Percentiles rank a stretch among this genome's conserved stretches.
These are phyloP conservation scores for Rhizopus stolonifer DNA, from an alignment of 371 early-diverging fungal species.

Conservation along the genomic window DNA sequence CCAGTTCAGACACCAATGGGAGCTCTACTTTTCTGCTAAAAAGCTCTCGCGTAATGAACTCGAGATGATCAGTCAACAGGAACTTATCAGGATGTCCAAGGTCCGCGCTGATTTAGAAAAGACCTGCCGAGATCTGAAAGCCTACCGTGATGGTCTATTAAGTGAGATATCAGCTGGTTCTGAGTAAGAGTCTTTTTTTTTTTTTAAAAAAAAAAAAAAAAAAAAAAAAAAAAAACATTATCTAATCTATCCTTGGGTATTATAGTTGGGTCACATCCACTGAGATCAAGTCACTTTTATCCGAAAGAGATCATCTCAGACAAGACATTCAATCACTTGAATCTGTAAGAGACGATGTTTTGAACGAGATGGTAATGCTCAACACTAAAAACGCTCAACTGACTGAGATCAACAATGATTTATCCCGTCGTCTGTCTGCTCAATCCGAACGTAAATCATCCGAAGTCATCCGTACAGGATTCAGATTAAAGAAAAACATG, in stretches of 20 bases:
- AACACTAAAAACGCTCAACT: conserved; percentile 56
- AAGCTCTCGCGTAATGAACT: conserved; percentile 20
- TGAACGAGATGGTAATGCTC: conserved; percentile 54
- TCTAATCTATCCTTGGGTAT: background rate
- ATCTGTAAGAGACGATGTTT: conserved; percentile 24
- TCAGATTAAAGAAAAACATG: conserved; percentile 49
- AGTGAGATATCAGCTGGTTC: conserved; percentile 17
- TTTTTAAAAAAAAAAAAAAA: conserved; percentile 1
- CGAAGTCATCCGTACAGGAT: conserved; percentile 28
- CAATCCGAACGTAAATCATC: conserved; percentile 31
- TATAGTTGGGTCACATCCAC: background rate
- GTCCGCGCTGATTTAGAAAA: conserved; percentile 36
- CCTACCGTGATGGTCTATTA: conserved; percentile 30
- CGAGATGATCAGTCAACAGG: conserved; percentile 30
- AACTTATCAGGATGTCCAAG: conserved; percentile 37
- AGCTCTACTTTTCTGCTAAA: conserved; percentile 21
- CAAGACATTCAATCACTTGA: conserved; percentile 30
- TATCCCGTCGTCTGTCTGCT: conserved; percentile 47
- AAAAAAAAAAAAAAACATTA: background rate
- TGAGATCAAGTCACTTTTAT: conserved; percentile 31
- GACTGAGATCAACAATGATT: conserved; percentile 54
- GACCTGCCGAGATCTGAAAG: conserved; percentile 39
- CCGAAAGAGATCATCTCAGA: conserved; percentile 29
- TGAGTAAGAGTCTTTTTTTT: too few relatives aligned
- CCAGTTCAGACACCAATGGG: conserved; percentile 38